Evolutionary conservation across 2,329 filamentous ascomycete species (phyloP).

Genomic region (Alternaria triticina): DNA sequence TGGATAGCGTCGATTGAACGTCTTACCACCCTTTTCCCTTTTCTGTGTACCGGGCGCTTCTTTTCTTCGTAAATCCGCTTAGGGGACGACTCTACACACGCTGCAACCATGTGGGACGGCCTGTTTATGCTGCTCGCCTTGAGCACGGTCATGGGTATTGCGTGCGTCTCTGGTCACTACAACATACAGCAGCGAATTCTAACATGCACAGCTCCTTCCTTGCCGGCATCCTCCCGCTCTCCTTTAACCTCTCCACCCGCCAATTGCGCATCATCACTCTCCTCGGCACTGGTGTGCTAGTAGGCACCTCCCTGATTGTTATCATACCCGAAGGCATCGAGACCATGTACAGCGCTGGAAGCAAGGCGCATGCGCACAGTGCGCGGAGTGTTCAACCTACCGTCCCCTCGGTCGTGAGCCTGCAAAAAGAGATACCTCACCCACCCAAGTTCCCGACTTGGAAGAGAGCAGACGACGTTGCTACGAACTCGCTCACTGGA

Average conservation of each 20-base stretch:
- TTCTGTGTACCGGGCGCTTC: constrained; percentile 21
- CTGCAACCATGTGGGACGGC: constrained; percentile 62
- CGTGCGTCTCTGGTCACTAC: constrained; percentile 53
- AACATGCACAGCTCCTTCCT: constrained; percentile 77
- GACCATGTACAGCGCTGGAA: constrained; percentile 72
- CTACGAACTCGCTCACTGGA: constrained; percentile 17
- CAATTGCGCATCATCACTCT: constrained; percentile 90
- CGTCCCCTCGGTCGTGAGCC: constrained; percentile 31
- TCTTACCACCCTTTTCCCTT: constrained; percentile 12
- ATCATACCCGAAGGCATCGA: constrained; percentile 98
- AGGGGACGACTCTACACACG: constrained; percentile 16
- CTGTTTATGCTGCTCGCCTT: constrained; percentile 69
- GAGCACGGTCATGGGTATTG: constrained; percentile 70
- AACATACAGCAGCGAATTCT: constrained; percentile 3
- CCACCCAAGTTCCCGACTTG: constrained; percentile 28
- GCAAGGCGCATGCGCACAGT: constrained; percentile 32
- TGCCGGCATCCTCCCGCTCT: constrained; percentile 87
- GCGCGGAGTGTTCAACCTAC: constrained; percentile 30
- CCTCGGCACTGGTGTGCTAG: constrained; percentile 89
- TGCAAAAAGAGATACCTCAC: constrained; percentile 36
- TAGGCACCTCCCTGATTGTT: constrained; percentile 93
- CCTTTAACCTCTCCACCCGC: constrained; percentile 83
- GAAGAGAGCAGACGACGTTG: constrained; percentile 25
- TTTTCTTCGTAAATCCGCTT: constrained; percentile 14
- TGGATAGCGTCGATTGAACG: constrained; percentile 25